Conservation (phyloP, 345 rosid species). For the Conringia planisiliqua region DNA sequence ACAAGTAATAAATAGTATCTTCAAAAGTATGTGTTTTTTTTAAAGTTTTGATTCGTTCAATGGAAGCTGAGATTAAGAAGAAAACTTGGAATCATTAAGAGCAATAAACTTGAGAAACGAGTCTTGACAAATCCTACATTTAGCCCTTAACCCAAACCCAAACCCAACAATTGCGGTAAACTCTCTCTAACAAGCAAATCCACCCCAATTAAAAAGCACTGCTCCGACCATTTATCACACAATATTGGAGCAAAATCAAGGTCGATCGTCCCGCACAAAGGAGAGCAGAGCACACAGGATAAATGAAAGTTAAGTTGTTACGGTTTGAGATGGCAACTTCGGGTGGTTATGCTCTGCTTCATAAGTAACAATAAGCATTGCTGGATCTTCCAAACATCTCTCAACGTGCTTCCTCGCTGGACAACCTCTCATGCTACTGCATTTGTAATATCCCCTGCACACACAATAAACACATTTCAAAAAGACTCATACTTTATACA, state of each 20-base stretch:
- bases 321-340: conserved; percentile 58
- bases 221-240: conserved; percentile 8
- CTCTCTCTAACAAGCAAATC: background rate
- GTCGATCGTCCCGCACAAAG: background rate
- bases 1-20: too few relatives aligned
- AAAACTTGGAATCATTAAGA: background rate
- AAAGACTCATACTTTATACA: background rate
- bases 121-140: conserved; percentile 12
- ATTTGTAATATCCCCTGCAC: conserved; percentile 93
- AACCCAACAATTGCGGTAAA: conserved; percentile 12
- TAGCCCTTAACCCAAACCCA: background rate
- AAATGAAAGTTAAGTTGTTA: conserved; percentile 43
- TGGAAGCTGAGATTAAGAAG: background rate
- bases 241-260: conserved; percentile 13
- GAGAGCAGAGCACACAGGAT: conserved; percentile 1
- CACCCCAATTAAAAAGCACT: background rate
- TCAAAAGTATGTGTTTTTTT: too few relatives aligned
- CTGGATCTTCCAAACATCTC: conserved; percentile 86
- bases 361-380: conserved; percentile 89
- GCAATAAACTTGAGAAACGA: conserved; percentile 4
- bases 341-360: conserved; percentile 97
- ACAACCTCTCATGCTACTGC: conserved; percentile 98
- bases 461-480: background rate
- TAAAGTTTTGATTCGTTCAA: background rate
- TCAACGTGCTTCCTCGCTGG: conserved; percentile 99